These are phyloP conservation scores for Russula compacta DNA, from an alignment of 768 basidiomycete species.

Conservation along the genomic window DNA sequence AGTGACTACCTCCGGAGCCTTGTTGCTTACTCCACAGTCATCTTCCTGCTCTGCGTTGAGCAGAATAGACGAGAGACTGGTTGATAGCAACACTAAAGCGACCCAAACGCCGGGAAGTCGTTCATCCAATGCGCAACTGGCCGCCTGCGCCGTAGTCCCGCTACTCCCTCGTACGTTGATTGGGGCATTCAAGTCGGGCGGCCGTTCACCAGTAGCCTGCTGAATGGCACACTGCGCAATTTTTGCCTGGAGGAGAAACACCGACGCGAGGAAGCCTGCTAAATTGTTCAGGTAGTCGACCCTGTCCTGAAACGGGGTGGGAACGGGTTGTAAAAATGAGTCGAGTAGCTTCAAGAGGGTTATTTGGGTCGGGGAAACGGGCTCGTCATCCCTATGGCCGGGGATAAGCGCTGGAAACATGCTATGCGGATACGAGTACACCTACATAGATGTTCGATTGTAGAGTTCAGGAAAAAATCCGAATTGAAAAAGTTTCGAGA, in stretches of 20 bases:
- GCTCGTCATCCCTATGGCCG: constrained; percentile 47
- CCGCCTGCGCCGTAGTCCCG: not conserved
- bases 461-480: constrained; percentile 18
- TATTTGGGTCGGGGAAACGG: constrained; percentile 77
- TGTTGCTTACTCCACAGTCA: not conserved
- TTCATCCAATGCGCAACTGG: constrained; percentile 2
- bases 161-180: not conserved
- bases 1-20: constrained; percentile 2
- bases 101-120: constrained; percentile 16
- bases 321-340: constrained; percentile 58
- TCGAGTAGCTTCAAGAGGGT: constrained; percentile 84
- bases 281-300: not conserved
- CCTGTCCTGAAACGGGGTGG: constrained; percentile 11
- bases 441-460: constrained; percentile 14
- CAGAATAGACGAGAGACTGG: constrained; percentile 12
- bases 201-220: not conserved
- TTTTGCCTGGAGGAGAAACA: constrained; percentile 3
- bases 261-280: constrained; percentile 4
- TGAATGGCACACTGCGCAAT: constrained; percentile 9
- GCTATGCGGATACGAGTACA: not conserved
- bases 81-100: constrained; percentile 15
- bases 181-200: not conserved
- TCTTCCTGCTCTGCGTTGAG: constrained; percentile 11
- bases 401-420: not conserved
- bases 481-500: constrained; percentile 16